Evolutionary conservation across 306 rosid species (phyloP).

Genomic region (Gynostemma pentaphyllum): DNA sequence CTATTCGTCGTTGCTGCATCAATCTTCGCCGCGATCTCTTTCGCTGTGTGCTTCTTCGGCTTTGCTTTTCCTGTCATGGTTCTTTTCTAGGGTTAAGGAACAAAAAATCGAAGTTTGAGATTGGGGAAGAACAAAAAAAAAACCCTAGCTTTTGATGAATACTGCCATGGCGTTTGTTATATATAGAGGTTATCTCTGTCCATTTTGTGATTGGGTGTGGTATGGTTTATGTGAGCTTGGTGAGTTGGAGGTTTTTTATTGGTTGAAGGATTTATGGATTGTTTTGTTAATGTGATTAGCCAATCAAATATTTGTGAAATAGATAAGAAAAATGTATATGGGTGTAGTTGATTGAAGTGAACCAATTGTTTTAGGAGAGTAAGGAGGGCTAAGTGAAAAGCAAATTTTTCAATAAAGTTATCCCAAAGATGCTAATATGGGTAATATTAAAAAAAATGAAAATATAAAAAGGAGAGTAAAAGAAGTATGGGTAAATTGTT

Average conservation of each 20-base stretch:
- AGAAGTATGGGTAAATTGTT: no score
- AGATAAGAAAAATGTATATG: background rate
- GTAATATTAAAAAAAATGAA: no score
- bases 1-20: conserved; percentile 93
- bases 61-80: conserved; percentile 93
- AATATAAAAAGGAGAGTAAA: no score
- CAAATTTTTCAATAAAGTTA: no score
- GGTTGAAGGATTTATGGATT: background rate
- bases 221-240: background rate
- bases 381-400: no score
- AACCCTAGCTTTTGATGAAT: conserved; percentile 5
- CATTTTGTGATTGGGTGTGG: background rate
- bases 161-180: background rate
- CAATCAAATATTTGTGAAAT: no score
- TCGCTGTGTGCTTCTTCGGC: conserved; percentile 99
- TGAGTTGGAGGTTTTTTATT: background rate
- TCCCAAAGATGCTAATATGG: no score
- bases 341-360: no score
- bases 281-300: no score
- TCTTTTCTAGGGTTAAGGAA: background rate
- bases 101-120: background rate
- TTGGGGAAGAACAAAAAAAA: no score
- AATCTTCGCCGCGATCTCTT: conserved; percentile 73
- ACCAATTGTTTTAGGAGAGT: no score
- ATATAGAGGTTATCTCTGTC: conserved; percentile 13